phyloP scores from a whole-genome alignment of 2,329 filamentous ascomycete genomes.

The Zymoseptoria passerinii region DNA sequence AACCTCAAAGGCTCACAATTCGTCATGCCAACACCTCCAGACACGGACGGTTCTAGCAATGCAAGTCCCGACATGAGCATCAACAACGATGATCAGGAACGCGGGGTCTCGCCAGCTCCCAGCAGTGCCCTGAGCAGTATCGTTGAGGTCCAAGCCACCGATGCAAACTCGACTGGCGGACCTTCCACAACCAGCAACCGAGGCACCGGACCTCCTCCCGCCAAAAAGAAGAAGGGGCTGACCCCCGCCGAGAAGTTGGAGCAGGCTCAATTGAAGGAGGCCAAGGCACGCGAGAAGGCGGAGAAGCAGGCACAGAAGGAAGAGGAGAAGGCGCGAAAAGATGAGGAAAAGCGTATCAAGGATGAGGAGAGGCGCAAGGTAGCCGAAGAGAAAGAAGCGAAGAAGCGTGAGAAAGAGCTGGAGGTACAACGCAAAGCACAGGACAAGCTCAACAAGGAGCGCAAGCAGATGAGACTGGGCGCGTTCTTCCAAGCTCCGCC shows the following conservation, averaged over 20 bases:
- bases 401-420: conserved; percentile 33
- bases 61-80: conserved; percentile 17
- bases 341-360: conserved; percentile 32
- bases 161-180: conserved; percentile 4
- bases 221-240: conserved; percentile 38
- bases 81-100: conserved; percentile 11
- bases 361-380: conserved; percentile 34
- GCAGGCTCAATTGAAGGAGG: conserved; percentile 21
- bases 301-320: conserved; percentile 16
- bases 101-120: conserved; percentile 25
- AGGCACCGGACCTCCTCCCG: conserved; percentile 22
- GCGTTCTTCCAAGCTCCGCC: conserved; percentile 37
- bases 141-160: conserved; percentile 12
- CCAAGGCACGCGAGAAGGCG: conserved; percentile 25
- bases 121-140: conserved; percentile 29
- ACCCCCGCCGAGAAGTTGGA: conserved; percentile 36
- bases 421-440: conserved; percentile 25
- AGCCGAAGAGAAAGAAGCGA: conserved; percentile 36
- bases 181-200: background rate
- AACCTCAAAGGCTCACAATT: conserved; percentile 29
- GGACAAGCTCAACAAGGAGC: conserved; percentile 26
- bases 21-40: conserved; percentile 28
- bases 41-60: conserved; percentile 27
- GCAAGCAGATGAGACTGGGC: conserved; percentile 32
- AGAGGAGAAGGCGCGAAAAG: conserved; percentile 28